A percentile compares a stretch with the other conserved stretches of the same genome.
These are phyloP conservation scores for Pythium pyrilobum DNA, from an alignment of 352 stramenopile species.

Conservation along the genomic window DNA sequence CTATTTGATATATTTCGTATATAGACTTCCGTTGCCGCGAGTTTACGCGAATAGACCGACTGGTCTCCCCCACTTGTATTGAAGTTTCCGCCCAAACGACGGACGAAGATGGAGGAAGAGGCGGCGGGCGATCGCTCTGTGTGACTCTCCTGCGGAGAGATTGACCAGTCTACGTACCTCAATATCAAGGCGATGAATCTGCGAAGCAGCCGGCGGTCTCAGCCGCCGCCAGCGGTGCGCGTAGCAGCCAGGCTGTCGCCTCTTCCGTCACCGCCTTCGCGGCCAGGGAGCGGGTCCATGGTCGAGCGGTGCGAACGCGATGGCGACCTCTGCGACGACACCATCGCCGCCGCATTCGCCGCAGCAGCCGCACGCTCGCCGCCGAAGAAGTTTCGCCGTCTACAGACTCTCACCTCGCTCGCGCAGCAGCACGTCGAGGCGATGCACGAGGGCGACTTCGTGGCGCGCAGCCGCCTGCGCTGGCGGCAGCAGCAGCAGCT, in stretches of 20 bases:
- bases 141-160: too few relatives aligned
- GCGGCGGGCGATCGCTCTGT: too few relatives aligned
- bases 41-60: too few relatives aligned
- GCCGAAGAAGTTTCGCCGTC: slow-evolving; percentile 16
- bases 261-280: background rate
- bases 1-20: too few relatives aligned
- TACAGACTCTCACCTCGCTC: slow-evolving; percentile 45
- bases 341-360: background rate
- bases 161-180: too few relatives aligned
- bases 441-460: slow-evolving; percentile 38
- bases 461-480: slow-evolving; percentile 34
- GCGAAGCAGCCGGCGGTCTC: background rate
- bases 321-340: background rate
- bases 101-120: too few relatives aligned
- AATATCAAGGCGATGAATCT: too few relatives aligned
- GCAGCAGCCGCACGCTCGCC: background rate
- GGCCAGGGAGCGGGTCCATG: background rate
- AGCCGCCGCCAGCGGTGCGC: too few relatives aligned
- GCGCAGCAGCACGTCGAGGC: slow-evolving; percentile 29
- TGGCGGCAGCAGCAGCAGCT: slow-evolving; percentile 16
- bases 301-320: slow-evolving; percentile 7
- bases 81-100: too few relatives aligned
- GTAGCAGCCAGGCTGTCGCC: slow-evolving; percentile 1
- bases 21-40: too few relatives aligned
- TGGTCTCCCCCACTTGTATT: too few relatives aligned